Base-by-base conservation (phyloP, 805 yeast genomes). In the Candida andamanensis region DNA sequence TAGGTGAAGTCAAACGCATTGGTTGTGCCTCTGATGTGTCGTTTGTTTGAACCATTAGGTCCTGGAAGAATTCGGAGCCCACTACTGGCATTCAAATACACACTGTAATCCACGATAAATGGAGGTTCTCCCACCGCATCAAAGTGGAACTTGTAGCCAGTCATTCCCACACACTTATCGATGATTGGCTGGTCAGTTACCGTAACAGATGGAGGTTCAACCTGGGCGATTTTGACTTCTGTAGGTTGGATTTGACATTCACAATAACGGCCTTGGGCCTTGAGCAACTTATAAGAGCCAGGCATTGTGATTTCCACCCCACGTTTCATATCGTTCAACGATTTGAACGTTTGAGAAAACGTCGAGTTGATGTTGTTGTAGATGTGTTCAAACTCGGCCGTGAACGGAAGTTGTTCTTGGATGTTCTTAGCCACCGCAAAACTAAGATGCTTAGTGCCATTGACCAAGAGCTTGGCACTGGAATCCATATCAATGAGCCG, bases 161-260 rank as follows among this genome's bases (percentile, higher is more conserved):
- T 79, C 27, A 87, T 85, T 0, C 98, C 98, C 18, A 92, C 83
- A 61, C 99, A 92, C 29, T 81, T 75, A 47, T 90, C 97, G 16
- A 76, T 65, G 2, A 90, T 76, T 3, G 90, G 76, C 10, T 63
- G 63, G 1, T 86, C 76, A 2, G 44, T 27, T 11, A 75, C 65
- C 2, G 50, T 49, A 13, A 69, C 60, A 2, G 29, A 35, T 2
- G 70, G 66, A 3, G 73, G 74, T 2, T 51, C 52, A 1, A 70
- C 73, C 9, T 51, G 41, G n/a, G 46, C 35, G 1, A 85, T 68
- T 12, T 62, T 49, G 8, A 82, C 63, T 5, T 22, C 8, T 4
- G 30, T 6, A 16, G 78, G 67, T 8, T 74, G 61, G 14, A 84
- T 66, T 9, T 67, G 64, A 28, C 95, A 86, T 0, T 73, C 66